A percentile compares a stretch with the other conserved stretches of the same genome.
Conservation (phyloP, 306 rosid species). For the Abrus pulchellus region DNA sequence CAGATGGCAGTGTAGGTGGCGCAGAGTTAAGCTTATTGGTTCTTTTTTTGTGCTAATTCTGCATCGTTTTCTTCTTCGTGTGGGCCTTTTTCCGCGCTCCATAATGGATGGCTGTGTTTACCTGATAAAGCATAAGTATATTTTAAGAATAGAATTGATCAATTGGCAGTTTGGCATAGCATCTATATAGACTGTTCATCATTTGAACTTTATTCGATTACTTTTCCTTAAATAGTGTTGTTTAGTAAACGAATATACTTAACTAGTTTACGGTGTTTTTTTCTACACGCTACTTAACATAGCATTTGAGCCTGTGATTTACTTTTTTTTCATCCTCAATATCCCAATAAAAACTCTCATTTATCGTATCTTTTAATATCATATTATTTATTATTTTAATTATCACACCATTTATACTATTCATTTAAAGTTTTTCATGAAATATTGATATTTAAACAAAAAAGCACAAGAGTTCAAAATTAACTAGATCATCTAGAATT, state of each 20-base stretch:
- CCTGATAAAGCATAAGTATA: background rate
- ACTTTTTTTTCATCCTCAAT: background rate
- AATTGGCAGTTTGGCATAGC: background rate
- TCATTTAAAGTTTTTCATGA: no score
- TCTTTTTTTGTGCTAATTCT: constrained; percentile 15
- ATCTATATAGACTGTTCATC: background rate
- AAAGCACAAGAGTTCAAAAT: no score
- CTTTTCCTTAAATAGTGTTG: no score
- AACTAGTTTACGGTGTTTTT: background rate
- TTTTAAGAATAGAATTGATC: background rate
- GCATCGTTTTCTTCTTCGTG: constrained; percentile 11
- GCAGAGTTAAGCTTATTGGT: background rate
- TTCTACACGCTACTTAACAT: background rate
- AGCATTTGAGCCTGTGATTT: no score
- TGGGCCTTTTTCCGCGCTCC: constrained; percentile 8
- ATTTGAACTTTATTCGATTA: background rate
- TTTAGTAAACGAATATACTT: background rate
- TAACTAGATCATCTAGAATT: no score
- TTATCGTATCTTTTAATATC: background rate
- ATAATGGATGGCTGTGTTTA: background rate
- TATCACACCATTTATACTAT: no score
- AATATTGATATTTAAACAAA: no score
- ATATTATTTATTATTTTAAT: no score
- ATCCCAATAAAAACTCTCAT: background rate
- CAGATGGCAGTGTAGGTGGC: background rate